Evolutionary conservation across 495 filamentous ascomycete genomes (phyloP), one percentile per base, ranked within the genome.

Genomic region (Penicillium antarcticum): DNA sequence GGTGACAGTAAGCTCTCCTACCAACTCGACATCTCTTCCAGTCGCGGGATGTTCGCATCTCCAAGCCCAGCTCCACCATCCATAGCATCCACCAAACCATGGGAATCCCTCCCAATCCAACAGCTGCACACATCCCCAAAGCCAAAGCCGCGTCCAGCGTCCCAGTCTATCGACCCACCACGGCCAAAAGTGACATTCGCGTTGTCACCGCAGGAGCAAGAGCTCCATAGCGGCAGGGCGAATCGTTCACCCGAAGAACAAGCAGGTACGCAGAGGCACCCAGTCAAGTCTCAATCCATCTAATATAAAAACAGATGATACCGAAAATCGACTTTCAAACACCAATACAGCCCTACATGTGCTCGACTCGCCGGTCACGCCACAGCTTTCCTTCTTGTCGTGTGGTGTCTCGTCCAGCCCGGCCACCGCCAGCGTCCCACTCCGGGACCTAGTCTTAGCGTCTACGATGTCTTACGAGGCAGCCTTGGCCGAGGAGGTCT

Each of bases 401-500:
- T 52, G 56, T 46, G 53, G 34, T 41, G 45, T 51, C 36, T 45
- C 51, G 7, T 50, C 62, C 18, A 51, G 58, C 38, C 51, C 53
- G 39, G 47, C 36, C 33, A 48, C 51, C 39, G 43, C 40, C 18
- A 42, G 10, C 23, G 53, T 57, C 48, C 56, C 56, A 60, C 55
- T 38, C 31, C 55, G 61, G 56, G 55, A 45, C 40, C 53, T 60
- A 57, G 17, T 34, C 12, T 53, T 62, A 57, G 58, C 59, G 53
- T 49, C 48, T 6, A 60, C 56, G 19, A 31, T 36, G 56, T 62
- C 51, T 60, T 48, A 65, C 59, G 59, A 65, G 49, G 51, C 52
- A 32, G 49, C 38, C 49, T 51, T 61, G 52, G 58, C 54, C 46
- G 42, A 39, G 32, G 24, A 36, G 34, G 40, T 40, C 45, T 57